A percentile compares a stretch with the other conserved stretches of the same genome.
Evolutionary conservation across 2,329 filamentous ascomycete species (phyloP).

Genomic region (Talaromyces marneffei): DNA sequence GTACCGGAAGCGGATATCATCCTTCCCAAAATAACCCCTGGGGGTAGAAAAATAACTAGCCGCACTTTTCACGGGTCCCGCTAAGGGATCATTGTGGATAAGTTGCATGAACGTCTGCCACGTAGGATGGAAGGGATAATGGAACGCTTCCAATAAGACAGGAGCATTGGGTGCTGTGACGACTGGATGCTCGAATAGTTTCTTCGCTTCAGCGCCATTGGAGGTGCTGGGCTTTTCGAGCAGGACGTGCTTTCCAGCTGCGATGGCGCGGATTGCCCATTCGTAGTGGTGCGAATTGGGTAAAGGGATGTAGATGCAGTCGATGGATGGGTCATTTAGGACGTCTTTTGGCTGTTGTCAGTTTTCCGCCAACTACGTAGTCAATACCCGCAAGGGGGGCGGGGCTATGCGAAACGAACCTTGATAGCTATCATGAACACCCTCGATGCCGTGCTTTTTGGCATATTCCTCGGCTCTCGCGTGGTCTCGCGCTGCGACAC

Average conservation of each 20-base stretch:
- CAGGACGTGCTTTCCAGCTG: slow-evolving; percentile 51
- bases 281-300: slow-evolving; percentile 37
- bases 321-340: slow-evolving; percentile 5
- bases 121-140: slow-evolving; percentile 48
- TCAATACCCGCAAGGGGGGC: too few species aligned
- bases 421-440: slow-evolving; percentile 45
- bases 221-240: slow-evolving; percentile 50
- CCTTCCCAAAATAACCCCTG: slow-evolving; percentile 24
- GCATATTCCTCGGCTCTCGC: slow-evolving; percentile 45
- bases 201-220: slow-evolving; percentile 42
- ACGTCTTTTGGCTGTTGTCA: background rate
- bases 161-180: slow-evolving; percentile 30
- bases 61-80: slow-evolving; percentile 33
- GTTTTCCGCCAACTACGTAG: too few species aligned
- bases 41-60: slow-evolving; percentile 37
- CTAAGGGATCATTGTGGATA: slow-evolving; percentile 3
- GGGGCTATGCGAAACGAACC: slow-evolving; percentile 20
- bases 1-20: slow-evolving; percentile 44
- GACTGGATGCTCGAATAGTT: slow-evolving; percentile 39
- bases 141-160: slow-evolving; percentile 51
- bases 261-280: slow-evolving; percentile 46
- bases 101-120: slow-evolving; percentile 36
- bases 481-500: slow-evolving; percentile 47
- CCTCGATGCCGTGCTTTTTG: slow-evolving; percentile 46
- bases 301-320: slow-evolving; percentile 46